phyloP scores from a whole-genome alignment of 805 yeast genomes.

The Wickerhamiella hasegawae region DNA sequence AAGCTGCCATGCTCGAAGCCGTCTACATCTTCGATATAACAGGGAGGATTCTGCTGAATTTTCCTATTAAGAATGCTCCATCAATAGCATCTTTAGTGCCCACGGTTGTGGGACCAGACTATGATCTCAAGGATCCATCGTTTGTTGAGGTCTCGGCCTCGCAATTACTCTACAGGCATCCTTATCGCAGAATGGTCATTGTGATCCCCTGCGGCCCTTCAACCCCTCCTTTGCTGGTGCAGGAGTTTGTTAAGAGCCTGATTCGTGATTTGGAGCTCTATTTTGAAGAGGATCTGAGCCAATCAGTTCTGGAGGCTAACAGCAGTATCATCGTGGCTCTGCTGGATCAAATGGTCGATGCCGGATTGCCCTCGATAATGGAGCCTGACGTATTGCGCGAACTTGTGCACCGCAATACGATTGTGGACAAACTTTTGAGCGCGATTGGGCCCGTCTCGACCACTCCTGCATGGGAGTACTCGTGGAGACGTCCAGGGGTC shows the following conservation, averaged over 20 bases:
- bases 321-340: slow-evolving; percentile 55
- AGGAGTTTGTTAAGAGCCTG: slow-evolving; percentile 34
- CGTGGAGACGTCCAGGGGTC: slow-evolving; percentile 72
- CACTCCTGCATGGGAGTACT: slow-evolving; percentile 21
- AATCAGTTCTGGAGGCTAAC: slow-evolving; percentile 47
- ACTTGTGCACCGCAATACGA: slow-evolving; percentile 47
- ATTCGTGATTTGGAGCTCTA: slow-evolving; percentile 39
- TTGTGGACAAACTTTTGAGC: slow-evolving; percentile 36
- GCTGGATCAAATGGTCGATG: slow-evolving; percentile 63
- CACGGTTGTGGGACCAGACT: neutral
- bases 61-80: slow-evolving; percentile 3
- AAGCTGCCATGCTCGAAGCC: slow-evolving; percentile 7
- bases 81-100: neutral
- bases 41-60: slow-evolving; percentile 7
- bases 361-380: slow-evolving; percentile 54
- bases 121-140: slow-evolving; percentile 1
- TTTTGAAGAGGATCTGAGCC: slow-evolving; percentile 39
- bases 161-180: slow-evolving; percentile 18
- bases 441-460: slow-evolving; percentile 8
- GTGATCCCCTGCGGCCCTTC: slow-evolving; percentile 19
- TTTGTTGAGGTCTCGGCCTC: slow-evolving; percentile 15
- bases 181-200: slow-evolving; percentile 15
- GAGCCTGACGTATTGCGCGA: slow-evolving; percentile 59
- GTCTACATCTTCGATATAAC: slow-evolving; percentile 7
- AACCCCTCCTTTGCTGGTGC: slow-evolving; percentile 38